phyloP scores from a whole-genome alignment of 2,329 filamentous ascomycete genomes.

The Verticillium nonalfalfae region DNA sequence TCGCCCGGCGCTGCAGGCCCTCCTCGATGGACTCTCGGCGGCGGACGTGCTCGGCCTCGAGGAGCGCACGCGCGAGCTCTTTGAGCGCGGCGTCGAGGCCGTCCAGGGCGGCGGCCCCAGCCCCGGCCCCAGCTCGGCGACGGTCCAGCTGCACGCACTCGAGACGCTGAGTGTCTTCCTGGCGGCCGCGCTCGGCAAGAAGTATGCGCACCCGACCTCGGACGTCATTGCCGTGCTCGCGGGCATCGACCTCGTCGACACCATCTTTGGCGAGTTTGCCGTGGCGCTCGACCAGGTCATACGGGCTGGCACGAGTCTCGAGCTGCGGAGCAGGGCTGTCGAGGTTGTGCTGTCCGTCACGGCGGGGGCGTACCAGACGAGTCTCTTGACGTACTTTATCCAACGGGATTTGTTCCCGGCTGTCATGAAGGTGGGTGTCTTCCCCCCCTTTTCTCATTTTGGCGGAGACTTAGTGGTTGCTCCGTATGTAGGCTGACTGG shows the following conservation, averaged over 20 bases:
- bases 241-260: constrained; percentile 82
- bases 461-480: neutral
- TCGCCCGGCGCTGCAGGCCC: constrained; percentile 55
- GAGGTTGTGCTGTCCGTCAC: constrained; percentile 76
- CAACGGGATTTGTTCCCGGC: constrained; percentile 91
- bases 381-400: constrained; percentile 88
- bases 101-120: constrained; percentile 53
- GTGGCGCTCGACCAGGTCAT: constrained; percentile 76
- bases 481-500: too few species aligned
- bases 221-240: constrained; percentile 89
- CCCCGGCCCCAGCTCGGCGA: too few species aligned
- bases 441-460: too few species aligned
- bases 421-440: constrained; percentile 72
- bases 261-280: constrained; percentile 83
- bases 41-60: constrained; percentile 73
- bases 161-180: constrained; percentile 93
- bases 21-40: constrained; percentile 65
- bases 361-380: constrained; percentile 93
- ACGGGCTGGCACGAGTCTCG: constrained; percentile 68
- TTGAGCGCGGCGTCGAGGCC: constrained; percentile 64
- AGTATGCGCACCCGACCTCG: constrained; percentile 90
- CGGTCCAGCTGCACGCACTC: constrained; percentile 70
- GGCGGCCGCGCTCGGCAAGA: constrained; percentile 74
- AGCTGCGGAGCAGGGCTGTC: constrained; percentile 72
- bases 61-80: constrained; percentile 72